Evolutionary conservation across 768 basidiomycete genomes (phyloP), one percentile per base, ranked within the genome.

Genomic region (Pisolithus marmoratus): DNA sequence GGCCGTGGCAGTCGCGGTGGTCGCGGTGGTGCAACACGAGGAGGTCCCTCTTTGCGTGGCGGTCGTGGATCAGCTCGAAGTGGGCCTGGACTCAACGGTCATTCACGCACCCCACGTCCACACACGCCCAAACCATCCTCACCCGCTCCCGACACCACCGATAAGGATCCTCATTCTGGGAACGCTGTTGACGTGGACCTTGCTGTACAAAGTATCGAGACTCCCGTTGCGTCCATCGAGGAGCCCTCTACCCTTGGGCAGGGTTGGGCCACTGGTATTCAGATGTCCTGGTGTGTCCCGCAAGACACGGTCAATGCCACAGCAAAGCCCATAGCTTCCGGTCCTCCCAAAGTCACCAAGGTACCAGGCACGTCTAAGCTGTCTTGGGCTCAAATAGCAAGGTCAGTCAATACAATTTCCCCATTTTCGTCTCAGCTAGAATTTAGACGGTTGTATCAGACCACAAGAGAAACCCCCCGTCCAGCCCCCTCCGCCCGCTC

Each of bases 331-430:
- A 50, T 67, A 19, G 63, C 55, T 55, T 46, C 57, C 3, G 52
- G 37, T 11, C 27, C 57, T 8, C 47, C 38, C 54, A 57, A 76
- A 69, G 57, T 66, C 60, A 51, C 58, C 14, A 87, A 83, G 70
- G 73, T 79, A 11, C 85, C 87, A 40, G 81, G 85, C 26, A 85
- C 80, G 12, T 82, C 86, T 8, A 89, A 90, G 72, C 68, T 87
- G 54, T 90, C 90, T 34, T 92, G 89, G 89, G 90, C 90, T 8
- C 86, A 92, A 61, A 76, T 92, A 63, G 89, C 90, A 56, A 76
- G 84, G 88, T 51, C 31, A 24, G 50, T 36, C 26, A 54, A 38
- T 38, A 53, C 23, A 24, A 27, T 41, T 14, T 40, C 4, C 2
- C 12, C 34, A 34, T 5, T 14, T 11, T 17, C 27, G 23, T 42